Evolutionary conservation across 257 asterid genomes (phyloP).

Genomic region (Scutellaria baicalensis): DNA sequence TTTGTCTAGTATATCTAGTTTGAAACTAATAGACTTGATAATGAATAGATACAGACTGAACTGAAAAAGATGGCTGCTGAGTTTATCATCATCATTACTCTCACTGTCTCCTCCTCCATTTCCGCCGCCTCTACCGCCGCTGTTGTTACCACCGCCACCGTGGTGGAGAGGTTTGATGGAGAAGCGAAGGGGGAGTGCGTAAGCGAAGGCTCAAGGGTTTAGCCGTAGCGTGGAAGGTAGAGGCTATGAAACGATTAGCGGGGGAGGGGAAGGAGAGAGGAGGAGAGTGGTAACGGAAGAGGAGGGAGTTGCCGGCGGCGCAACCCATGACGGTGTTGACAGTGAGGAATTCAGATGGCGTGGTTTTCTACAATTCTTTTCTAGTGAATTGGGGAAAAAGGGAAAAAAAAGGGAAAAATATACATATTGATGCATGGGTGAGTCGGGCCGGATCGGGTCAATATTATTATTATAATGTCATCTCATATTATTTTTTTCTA

Average conservation of each 20-base stretch:
- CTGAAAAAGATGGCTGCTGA: slow-evolving; percentile 33
- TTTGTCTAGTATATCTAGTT: slow-evolving; percentile 12
- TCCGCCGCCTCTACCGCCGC: neutral
- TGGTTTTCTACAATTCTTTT: neutral
- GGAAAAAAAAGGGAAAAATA: no score
- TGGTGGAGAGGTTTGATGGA: neutral
- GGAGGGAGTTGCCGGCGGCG: slow-evolving; percentile 33
- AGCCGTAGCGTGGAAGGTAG: neutral
- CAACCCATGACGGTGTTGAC: slow-evolving; percentile 36
- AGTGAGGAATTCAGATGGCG: slow-evolving; percentile 3
- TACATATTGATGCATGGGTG: no score
- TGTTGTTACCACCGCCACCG: neutral
- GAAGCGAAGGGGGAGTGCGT: neutral
- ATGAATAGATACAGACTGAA: slow-evolving; percentile 23
- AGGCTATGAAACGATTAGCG: slow-evolving; percentile 6
- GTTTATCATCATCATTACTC: slow-evolving; percentile 24
- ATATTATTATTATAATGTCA: no score
- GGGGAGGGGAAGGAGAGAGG: slow-evolving; percentile 12
- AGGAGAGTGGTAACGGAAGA: slow-evolving; percentile 5
- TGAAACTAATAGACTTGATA: slow-evolving; percentile 22
- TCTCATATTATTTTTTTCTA: no score
- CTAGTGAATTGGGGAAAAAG: neutral
- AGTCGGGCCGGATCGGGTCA: no score
- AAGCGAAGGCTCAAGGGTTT: neutral
- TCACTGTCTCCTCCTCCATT: slow-evolving; percentile 24